Evolutionary conservation across 2,329 filamentous ascomycete genomes (phyloP).

Genomic region (Epichloe aotearoae): DNA sequence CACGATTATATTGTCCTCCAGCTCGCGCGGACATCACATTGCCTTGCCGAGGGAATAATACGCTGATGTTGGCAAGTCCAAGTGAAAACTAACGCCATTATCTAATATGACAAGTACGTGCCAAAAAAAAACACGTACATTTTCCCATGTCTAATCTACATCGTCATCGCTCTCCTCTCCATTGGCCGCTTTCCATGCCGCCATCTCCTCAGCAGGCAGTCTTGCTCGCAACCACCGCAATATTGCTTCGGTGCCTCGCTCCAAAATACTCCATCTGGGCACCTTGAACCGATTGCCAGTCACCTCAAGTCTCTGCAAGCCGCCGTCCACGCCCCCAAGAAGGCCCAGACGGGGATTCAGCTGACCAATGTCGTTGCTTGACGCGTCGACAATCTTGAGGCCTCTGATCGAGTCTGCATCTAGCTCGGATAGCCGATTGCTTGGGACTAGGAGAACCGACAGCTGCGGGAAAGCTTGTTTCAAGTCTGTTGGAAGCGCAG

Average conservation of each 20-base stretch:
- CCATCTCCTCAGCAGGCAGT: slow-evolving; percentile 51
- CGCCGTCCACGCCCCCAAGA: slow-evolving; percentile 47
- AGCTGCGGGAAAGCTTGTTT: slow-evolving; percentile 57
- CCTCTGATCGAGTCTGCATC: slow-evolving; percentile 62
- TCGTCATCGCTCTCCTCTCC: slow-evolving; percentile 22
- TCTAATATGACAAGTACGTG: neutral
- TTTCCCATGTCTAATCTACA: neutral
- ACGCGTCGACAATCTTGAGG: slow-evolving; percentile 61
- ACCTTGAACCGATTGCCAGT: slow-evolving; percentile 80
- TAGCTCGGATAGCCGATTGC: slow-evolving; percentile 67
- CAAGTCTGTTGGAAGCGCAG: slow-evolving; percentile 49
- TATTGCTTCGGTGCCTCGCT: slow-evolving; percentile 76
- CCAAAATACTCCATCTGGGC: slow-evolving; percentile 69
- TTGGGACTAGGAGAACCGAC: slow-evolving; percentile 56
- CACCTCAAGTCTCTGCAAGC: slow-evolving; percentile 58
- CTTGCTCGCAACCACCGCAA: slow-evolving; percentile 68
- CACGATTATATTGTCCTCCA: too few species aligned
- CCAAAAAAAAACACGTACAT: neutral
- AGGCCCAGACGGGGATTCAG: slow-evolving; percentile 72
- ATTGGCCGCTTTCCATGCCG: slow-evolving; percentile 36
- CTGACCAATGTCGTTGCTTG: slow-evolving; percentile 74
- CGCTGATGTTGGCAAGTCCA: neutral
- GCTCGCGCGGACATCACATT: too few species aligned
- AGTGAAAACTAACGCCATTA: neutral
- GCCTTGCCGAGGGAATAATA: too few species aligned